phyloP scores from a whole-genome alignment of 768 basidiomycete species.

The Rhodosporidiobolus odoratus region DNA sequence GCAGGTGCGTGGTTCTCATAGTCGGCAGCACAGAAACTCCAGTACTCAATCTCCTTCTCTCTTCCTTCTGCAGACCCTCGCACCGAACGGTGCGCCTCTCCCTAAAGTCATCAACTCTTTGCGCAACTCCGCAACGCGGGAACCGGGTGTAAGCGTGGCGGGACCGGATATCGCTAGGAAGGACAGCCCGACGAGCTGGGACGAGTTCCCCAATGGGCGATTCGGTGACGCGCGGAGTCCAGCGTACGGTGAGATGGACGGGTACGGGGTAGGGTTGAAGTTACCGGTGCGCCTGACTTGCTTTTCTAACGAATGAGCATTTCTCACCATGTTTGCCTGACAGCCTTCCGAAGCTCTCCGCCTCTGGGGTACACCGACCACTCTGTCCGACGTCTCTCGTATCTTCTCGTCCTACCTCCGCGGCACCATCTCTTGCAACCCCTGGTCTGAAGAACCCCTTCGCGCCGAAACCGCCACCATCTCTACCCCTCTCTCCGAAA shows the following conservation, averaged over 20 bases:
- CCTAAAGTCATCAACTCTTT: conserved; percentile 36
- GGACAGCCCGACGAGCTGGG: conserved; percentile 39
- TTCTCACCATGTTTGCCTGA: not conserved
- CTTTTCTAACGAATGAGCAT: not conserved
- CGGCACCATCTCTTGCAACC: conserved; percentile 65
- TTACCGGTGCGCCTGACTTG: conserved; percentile 59
- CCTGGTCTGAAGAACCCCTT: conserved; percentile 79
- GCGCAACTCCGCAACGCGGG: not conserved
- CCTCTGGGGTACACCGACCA: conserved; percentile 72
- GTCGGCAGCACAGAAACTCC: too few relatives aligned
- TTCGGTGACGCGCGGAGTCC: conserved; percentile 97
- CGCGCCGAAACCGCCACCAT: conserved; percentile 77
- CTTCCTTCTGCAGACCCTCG: conserved; percentile 60
- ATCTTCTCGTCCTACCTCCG: conserved; percentile 75
- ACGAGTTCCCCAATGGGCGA: conserved; percentile 94
- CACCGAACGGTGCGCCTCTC: conserved; percentile 55
- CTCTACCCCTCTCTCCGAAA: conserved; percentile 64
- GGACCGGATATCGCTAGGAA: conserved; percentile 28
- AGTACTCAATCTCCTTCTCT: not conserved
- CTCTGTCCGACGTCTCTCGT: conserved; percentile 62
- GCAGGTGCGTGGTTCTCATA: too few relatives aligned
- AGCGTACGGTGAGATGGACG: conserved; percentile 95
- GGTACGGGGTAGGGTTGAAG: conserved; percentile 88
- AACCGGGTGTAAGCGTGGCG: not conserved
- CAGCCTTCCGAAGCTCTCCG: conserved; percentile 61